Percentiles rank a stretch among this genome's conserved stretches.
These are phyloP conservation scores for Hirschioporus abietinus DNA, from an alignment of 768 basidiomycete genomes.

Conservation along the genomic window DNA sequence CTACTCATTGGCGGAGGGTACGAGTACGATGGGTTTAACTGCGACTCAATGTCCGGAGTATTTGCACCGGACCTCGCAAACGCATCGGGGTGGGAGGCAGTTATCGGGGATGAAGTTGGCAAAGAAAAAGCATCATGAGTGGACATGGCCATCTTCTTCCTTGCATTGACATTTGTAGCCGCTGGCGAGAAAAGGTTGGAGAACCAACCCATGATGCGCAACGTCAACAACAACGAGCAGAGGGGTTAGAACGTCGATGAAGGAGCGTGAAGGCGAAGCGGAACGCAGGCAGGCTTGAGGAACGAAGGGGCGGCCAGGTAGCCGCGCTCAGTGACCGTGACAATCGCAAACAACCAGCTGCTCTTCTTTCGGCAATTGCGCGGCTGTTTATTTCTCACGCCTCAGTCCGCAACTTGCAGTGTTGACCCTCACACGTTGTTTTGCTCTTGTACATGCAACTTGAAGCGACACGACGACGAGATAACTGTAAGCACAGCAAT, in stretches of 20 bases:
- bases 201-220: slow-evolving; percentile 62
- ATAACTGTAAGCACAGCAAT: too few relatives aligned
- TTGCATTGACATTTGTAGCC: slow-evolving; percentile 40
- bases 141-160: slow-evolving; percentile 63
- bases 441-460: neutral
- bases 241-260: neutral
- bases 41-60: slow-evolving; percentile 43
- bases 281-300: neutral
- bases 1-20: slow-evolving; percentile 66
- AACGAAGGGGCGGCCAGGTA: neutral
- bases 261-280: neutral
- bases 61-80: slow-evolving; percentile 51
- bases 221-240: neutral
- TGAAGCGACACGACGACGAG: neutral
- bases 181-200: slow-evolving; percentile 53
- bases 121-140: slow-evolving; percentile 89
- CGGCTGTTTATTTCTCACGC: neutral
- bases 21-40: slow-evolving; percentile 54
- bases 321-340: neutral
- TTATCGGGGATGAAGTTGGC: slow-evolving; percentile 63
- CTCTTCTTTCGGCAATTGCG: neutral
- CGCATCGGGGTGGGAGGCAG: slow-evolving; percentile 48
- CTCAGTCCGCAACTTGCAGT: too few relatives aligned
- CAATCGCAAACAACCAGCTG: neutral
- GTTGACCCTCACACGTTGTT: too few relatives aligned